These are phyloP conservation scores for Penicillium silybi DNA, from an alignment of 495 filamentous ascomycete species.

Conservation along the genomic window DNA sequence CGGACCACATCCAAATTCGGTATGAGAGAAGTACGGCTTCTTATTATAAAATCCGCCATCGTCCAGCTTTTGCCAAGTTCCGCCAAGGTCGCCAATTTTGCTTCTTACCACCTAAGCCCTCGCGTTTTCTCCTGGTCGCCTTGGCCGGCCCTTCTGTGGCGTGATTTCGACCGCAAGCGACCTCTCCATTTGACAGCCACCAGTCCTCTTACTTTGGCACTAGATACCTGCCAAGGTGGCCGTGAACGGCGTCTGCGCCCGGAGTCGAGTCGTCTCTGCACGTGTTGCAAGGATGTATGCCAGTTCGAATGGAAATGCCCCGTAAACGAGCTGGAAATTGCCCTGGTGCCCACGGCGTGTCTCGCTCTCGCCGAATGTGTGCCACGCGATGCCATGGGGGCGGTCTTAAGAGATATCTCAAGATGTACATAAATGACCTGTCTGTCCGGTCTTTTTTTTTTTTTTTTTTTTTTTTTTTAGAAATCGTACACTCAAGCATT, in stretches of 20 bases:
- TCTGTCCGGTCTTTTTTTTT: too few species aligned
- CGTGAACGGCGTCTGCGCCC: slow-evolving; percentile 3
- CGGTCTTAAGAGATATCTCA: neutral
- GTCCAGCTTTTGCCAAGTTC: slow-evolving; percentile 19
- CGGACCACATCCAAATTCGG: neutral
- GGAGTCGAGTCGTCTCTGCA: slow-evolving; percentile 14
- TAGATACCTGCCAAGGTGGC: slow-evolving; percentile 17
- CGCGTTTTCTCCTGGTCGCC: neutral
- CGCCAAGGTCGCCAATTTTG: slow-evolving; percentile 19
- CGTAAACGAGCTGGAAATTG: neutral
- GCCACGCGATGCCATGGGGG: neutral
- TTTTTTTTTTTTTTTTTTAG: too few species aligned
- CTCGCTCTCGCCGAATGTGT: neutral
- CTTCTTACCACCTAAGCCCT: neutral
- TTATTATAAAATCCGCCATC: neutral
- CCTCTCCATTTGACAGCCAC: slow-evolving; percentile 8
- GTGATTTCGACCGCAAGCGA: slow-evolving; percentile 11
- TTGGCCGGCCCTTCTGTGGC: slow-evolving; percentile 9
- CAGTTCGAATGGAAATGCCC: neutral
- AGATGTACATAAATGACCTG: slow-evolving; percentile 6
- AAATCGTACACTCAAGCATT: slow-evolving; percentile 4
- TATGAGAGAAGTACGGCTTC: neutral
- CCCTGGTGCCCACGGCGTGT: neutral
- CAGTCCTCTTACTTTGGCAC: slow-evolving; percentile 3
- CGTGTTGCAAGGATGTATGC: slow-evolving; percentile 6